Evolutionary conservation across 148 eudicot genomes (phyloP).

Genomic region (Rhododendron williamsianum): DNA sequence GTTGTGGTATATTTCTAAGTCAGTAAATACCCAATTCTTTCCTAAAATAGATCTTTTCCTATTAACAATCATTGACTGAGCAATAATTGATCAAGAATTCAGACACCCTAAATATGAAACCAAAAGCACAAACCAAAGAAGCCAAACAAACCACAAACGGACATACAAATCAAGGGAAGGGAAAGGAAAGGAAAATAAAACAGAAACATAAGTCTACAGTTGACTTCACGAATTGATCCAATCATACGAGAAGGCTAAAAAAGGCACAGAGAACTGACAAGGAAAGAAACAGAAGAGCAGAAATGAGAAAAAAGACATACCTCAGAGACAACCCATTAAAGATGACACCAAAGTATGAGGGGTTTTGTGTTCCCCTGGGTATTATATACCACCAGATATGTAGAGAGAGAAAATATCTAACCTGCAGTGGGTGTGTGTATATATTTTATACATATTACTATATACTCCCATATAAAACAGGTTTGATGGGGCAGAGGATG

Average conservation of each 20-base stretch:
- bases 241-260: background rate
- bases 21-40: background rate
- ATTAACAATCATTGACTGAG: background rate
- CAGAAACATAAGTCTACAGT: background rate
- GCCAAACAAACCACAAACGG: background rate
- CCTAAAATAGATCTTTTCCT: conserved; percentile 3
- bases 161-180: background rate
- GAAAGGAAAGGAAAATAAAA: background rate
- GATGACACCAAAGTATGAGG: background rate
- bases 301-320: conserved; percentile 21
- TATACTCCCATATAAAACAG: background rate
- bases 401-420: background rate
- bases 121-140: background rate
- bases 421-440: background rate
- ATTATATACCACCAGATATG: conserved; percentile 9
- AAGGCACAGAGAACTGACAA: background rate
- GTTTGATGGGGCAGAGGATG: background rate
- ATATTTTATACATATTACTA: background rate
- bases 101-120: background rate
- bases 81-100: background rate
- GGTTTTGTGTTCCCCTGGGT: conserved; percentile 6
- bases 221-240: conserved; percentile 12
- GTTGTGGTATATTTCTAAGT: background rate
- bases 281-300: background rate
- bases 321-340: conserved; percentile 28